Base-by-base conservation (phyloP, 129 eudicot genomes). In the Pseudognaphalium luteoalbum region DNA sequence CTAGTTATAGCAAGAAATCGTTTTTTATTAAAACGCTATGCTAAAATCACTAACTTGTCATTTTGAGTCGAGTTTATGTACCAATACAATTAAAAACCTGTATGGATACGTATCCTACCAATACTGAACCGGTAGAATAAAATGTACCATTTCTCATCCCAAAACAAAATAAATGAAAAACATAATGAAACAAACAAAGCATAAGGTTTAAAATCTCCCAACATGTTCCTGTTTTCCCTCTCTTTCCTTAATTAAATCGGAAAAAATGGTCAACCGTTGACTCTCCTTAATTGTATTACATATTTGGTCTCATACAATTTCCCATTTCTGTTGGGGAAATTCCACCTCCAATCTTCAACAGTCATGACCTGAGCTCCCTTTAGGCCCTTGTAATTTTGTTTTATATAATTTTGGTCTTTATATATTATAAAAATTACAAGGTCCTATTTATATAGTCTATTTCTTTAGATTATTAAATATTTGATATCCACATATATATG, bases 341-440 rank as follows among this genome's bases (percentile, higher is more conserved):
- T 67, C 74, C 81, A 44, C 78, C 83, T 85, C 83, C 83, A 80
- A 80, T 79, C 83, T 85, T 76, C 85, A 85, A 80, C 80, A 85
- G 70, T 86, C 82, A 70, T 62, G 57, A 75, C 69, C 85, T 81
- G 75, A 83, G 12, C 74, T 39, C 51, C 68, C 78, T 72, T 62
- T 32, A 74, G 83, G 63, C 80, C 83, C 83, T 75, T 73, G 80
- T 73, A n/a, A 19, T 57, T 57, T 57, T 16, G 25, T 20, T 57
- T 63, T 66, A 20, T 71, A 35, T 58, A n/a, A 68, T 73, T 21
- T 41, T 2, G 11, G 0, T 41, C 3, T 19, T 12, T n/a, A n/a
- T 19, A 10, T 3, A 20, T 34, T 17, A 6, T 9, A 29, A 6
- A 1, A 12, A 9, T 74, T 78, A 37, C 77, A 85, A 86, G 86